Base-by-base conservation (phyloP, 768 basidiomycete species). In the Termitomyces sp. region DNA sequence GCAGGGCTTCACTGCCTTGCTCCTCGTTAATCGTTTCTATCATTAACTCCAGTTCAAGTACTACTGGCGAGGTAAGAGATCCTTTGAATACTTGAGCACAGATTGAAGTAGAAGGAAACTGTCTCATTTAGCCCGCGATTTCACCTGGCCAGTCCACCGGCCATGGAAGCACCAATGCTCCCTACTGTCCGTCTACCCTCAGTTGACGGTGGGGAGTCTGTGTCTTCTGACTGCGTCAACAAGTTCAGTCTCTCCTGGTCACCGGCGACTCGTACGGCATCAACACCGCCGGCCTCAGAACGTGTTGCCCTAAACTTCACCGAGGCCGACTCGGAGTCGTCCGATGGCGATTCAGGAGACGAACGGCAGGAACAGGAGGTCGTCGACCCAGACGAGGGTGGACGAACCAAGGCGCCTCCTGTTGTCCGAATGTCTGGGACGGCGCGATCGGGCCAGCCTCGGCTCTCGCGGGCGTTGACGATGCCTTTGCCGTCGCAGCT, bases 401-500 rank as follows among this genome's bases (percentile, higher is more conserved):
- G 55, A n/a, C 63, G 17, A 54, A 59, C 6, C 48, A 61, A 54
- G 42, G 53, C 53, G 34, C 59, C 48, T 59, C 66, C 56, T 58
- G 44, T 51, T 41, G 23, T 49, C 14, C 58, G 53, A 51, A 51
- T 40, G 46, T 17, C 61, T 55, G 54, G 53, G 42, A 48, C 53
- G 19, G 47, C 55, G 64, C 43, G 64, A 68, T 60, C 56, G 41
- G 61, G 68, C 55, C 61, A 71, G 12, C 85, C 87, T 44, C 79
- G 79, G n/a, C 82, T 92, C 56, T 83, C 85, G 48, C 82, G 93
- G 53, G 85, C 89, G 2, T 84, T 88, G 63, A 91, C 92, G 17
- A 82, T 86, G 74, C 93, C 93, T 19, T 72, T 87, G n/a, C 84
- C 90, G 12, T 82, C 84, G 14, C 89, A 92, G 68, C 81, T 95